Conservation (phyloP, 2,329 filamentous ascomycete species). For the Ceratocystis harringtonii region DNA sequence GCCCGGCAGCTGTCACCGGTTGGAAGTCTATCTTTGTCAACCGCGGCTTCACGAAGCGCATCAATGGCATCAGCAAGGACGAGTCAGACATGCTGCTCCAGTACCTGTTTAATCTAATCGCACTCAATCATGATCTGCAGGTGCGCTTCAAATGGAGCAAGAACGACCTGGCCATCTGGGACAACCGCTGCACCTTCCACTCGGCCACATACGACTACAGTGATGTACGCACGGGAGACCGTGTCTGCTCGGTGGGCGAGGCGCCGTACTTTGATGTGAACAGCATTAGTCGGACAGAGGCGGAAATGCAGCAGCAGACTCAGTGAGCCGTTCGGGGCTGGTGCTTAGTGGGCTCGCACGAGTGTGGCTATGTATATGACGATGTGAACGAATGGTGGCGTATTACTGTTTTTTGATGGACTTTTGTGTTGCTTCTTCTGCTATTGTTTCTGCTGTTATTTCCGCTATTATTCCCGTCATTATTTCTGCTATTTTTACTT, state of each 20-base stretch:
- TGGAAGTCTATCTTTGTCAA: conserved; percentile 42
- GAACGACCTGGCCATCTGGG: conserved; percentile 30
- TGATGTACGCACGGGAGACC: conserved; percentile 35
- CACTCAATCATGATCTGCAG: conserved; percentile 42
- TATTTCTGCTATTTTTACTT: not conserved
- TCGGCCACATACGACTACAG: conserved; percentile 43
- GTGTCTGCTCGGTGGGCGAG: conserved; percentile 40
- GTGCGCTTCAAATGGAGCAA: conserved; percentile 39
- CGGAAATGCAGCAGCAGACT: not conserved
- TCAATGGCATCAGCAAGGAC: conserved; percentile 39
- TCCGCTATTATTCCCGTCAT: not conserved
- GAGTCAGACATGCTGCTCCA: conserved; percentile 38
- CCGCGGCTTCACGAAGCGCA: conserved; percentile 37
- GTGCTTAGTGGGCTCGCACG: too few relatives aligned
- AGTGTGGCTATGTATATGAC: not conserved
- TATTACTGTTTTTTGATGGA: not conserved
- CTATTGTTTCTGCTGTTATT: not conserved
- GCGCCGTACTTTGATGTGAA: conserved; percentile 37
- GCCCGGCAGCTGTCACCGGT: conserved; percentile 32
- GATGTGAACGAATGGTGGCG: not conserved
- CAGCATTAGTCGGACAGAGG: conserved; percentile 26
- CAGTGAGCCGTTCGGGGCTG: not conserved
- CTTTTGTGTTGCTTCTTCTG: not conserved
- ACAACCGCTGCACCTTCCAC: conserved; percentile 36
- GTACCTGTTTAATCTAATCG: conserved; percentile 34